These are phyloP conservation scores for Phialophora tarda DNA, from an alignment of 2,329 filamentous ascomycete species.

Conservation along the genomic window DNA sequence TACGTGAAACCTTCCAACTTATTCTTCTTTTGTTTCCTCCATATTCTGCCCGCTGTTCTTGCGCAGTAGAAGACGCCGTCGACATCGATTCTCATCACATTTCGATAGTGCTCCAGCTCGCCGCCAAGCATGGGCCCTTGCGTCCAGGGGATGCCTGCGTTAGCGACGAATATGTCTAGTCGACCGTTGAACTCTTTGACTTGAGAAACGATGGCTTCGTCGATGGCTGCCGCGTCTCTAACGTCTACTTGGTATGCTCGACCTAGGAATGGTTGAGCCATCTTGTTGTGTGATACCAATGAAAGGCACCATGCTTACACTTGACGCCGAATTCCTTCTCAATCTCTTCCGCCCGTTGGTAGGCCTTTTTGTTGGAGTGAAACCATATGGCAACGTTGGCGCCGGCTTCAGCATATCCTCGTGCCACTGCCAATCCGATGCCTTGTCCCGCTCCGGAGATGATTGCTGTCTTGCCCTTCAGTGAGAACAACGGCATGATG, in stretches of 20 bases:
- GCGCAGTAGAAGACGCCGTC: conserved; percentile 81
- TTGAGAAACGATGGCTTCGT: conserved; percentile 45
- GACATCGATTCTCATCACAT: conserved; percentile 73
- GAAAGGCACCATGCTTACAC: neutral
- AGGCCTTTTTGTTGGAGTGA: conserved; percentile 64
- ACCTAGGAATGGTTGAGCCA: neutral
- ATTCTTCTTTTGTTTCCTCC: conserved; percentile 71
- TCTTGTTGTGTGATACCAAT: neutral
- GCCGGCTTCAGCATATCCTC: conserved; percentile 71
- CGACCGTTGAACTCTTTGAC: conserved; percentile 72
- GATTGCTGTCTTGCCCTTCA: conserved; percentile 72
- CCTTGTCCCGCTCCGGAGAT: conserved; percentile 72
- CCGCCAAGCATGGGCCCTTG: conserved; percentile 71
- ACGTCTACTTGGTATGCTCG: conserved; percentile 16
- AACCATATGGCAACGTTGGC: conserved; percentile 76
- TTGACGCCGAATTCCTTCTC: conserved; percentile 12
- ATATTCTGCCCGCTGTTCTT: conserved; percentile 71
- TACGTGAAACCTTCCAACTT: conserved; percentile 64
- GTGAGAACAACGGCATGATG: conserved; percentile 70
- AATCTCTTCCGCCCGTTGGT: conserved; percentile 2
- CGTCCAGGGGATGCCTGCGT: conserved; percentile 76
- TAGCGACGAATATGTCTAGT: conserved; percentile 79
- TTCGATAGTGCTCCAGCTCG: conserved; percentile 65
- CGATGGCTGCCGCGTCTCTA: neutral
- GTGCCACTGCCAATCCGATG: conserved; percentile 68